Base-by-base conservation (phyloP, 768 basidiomycete species). In the Mrakia blollopis region DNA sequence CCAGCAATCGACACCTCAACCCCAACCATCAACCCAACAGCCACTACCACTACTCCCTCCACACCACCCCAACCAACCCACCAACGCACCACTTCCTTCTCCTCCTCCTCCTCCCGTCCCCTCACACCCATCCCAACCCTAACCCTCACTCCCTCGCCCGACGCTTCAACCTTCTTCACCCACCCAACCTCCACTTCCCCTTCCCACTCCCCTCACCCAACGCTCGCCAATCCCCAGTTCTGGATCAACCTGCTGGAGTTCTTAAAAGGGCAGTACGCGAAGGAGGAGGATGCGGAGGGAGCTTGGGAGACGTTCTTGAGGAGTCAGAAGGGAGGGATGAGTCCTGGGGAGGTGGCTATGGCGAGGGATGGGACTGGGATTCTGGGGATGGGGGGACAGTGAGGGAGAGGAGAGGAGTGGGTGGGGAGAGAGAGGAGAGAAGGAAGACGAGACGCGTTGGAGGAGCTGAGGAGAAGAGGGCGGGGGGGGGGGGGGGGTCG, bases 231-330 rank as follows among this genome's bases (percentile, higher is more conserved):
- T 44, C 92, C 94, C 0, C 87, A 85, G 68, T 94, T 94, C 81
- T 98, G 96, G 96, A 85, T 86, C 60, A 87, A 87, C 30, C 81
- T 96, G 21, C 85, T 89, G 72, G 81, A 81, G 37, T 91, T 94
- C 81, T 85, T 94, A 79, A 86, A 86, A 89, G 83, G 85, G 13
- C 88, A 93, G 81, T 92, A 92, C 79, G 80, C 85, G 32, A 87
- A 86, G 47, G 87, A 88, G 37, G 83, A 85, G 52, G 94, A 95
- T 80, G 89, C 89, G 1, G 86, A 89, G 41, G 83, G 84, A 23
- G 92, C 90, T 0, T 98, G 93, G 84, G 95, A 98, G 84, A 89
- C 90, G 74, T 96, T 93, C 85, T 87, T 98, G 79, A 85, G 89
- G 28, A 91, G 90, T 0, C 90, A 89, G 83, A 95, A 95, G 82